Evolutionary conservation across 257 asterid genomes (phyloP).

Genomic region (Plantago elongata): DNA sequence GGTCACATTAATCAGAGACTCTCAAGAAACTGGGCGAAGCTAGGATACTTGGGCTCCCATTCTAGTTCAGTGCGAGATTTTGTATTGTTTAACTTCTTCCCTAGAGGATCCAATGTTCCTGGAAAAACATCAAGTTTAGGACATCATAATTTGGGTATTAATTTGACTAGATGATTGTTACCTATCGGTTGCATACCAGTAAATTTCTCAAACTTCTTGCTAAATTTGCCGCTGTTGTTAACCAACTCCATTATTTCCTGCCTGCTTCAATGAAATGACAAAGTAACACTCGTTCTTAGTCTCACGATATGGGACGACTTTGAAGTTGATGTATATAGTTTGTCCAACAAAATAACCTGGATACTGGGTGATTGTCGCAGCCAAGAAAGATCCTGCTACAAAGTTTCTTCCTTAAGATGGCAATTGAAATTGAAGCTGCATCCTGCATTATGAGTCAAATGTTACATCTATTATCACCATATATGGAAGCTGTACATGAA

Average conservation of each 20-base stretch:
- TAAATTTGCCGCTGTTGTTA: slow-evolving; percentile 61
- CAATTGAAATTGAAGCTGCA: slow-evolving; percentile 76
- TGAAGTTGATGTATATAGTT: neutral
- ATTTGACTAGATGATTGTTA: slow-evolving; percentile 4
- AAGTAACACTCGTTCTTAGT: slow-evolving; percentile 9
- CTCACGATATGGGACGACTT: slow-evolving; percentile 1
- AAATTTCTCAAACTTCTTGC: slow-evolving; percentile 61
- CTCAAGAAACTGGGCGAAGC: slow-evolving; percentile 80
- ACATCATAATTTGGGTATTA: neutral
- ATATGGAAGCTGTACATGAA: neutral
- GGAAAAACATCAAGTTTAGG: slow-evolving; percentile 11
- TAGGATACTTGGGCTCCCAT: slow-evolving; percentile 83
- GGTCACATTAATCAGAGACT: slow-evolving; percentile 27
- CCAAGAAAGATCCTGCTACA: slow-evolving; percentile 68
- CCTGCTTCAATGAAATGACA: slow-evolving; percentile 33
- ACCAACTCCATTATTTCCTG: slow-evolving; percentile 83
- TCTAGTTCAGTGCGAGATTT: slow-evolving; percentile 65
- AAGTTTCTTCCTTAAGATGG: slow-evolving; percentile 63
- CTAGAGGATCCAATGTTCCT: slow-evolving; percentile 79
- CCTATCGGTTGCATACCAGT: slow-evolving; percentile 40
- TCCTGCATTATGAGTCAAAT: slow-evolving; percentile 40
- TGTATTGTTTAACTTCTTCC: slow-evolving; percentile 78
- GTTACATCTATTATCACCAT: slow-evolving; percentile 1
- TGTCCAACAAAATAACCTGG: slow-evolving; percentile 46
- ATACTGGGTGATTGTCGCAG: slow-evolving; percentile 80